These are phyloP conservation scores for Parmales sp. DNA, from an alignment of 108 stramenopile genomes.

Conservation along the genomic window DNA sequence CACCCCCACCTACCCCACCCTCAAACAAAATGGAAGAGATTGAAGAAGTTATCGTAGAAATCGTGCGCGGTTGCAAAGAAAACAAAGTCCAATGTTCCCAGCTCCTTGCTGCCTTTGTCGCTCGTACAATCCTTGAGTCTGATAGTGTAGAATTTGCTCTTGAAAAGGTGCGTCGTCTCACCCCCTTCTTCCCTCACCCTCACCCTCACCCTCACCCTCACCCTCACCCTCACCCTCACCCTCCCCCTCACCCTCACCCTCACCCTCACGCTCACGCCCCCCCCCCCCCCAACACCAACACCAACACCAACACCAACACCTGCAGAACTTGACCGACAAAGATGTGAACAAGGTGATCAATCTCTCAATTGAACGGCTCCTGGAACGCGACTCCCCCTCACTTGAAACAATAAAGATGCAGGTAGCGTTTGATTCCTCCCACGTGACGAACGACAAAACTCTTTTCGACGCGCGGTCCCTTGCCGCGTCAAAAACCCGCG, in stretches of 20 bases:
- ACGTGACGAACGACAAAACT: conserved; percentile 15
- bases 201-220: no score
- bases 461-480: neutral
- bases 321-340: conserved; percentile 17
- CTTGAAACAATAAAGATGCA: conserved; percentile 49
- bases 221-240: no score
- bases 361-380: conserved; percentile 13
- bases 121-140: conserved; percentile 13
- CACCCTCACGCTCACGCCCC: no score
- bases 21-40: conserved; percentile 48
- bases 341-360: conserved; percentile 32
- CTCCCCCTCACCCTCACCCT: no score
- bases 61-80: conserved; percentile 27
- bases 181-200: no score
- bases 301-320: no score
- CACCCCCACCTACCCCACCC: no score
- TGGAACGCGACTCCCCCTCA: conserved; percentile 20
- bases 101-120: conserved; percentile 40
- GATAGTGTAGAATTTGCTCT: conserved; percentile 1
- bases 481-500: conserved; percentile 6
- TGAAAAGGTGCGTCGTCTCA: no score
- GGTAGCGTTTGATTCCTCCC: conserved; percentile 37
- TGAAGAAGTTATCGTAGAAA: conserved; percentile 27
- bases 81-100: conserved; percentile 25
- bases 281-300: no score